A percentile compares a stretch with the other conserved stretches of the same genome.
Evolutionary conservation across 1,284 basidiomycete genomes (phyloP).

Genomic region (Pseudozyma flocculosa): DNA sequence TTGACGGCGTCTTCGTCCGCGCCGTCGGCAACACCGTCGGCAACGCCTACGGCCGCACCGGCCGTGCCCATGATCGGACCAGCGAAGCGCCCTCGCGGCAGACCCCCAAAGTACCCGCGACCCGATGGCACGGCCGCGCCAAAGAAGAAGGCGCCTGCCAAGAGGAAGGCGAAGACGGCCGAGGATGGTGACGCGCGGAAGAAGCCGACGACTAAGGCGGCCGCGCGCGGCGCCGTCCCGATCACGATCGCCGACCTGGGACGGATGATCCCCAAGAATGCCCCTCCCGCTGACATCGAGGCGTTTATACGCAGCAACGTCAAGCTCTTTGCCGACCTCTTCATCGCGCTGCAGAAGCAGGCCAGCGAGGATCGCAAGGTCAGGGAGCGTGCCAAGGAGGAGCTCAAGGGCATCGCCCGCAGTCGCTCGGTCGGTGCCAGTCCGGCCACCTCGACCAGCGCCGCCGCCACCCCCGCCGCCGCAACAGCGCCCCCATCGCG

Average conservation of each 20-base stretch:
- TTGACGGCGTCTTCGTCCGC: no score
- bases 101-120: background rate
- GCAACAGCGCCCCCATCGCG: background rate
- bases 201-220: background rate
- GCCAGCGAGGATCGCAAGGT: slow-evolving; percentile 12
- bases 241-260: slow-evolving; percentile 33
- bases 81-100: slow-evolving; percentile 1
- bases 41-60: slow-evolving; percentile 1
- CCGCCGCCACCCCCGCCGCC: no score
- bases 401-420: background rate
- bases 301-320: slow-evolving; percentile 29
- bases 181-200: background rate
- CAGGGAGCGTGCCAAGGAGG: slow-evolving; percentile 3
- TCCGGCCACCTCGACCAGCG: background rate
- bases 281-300: slow-evolving; percentile 21
- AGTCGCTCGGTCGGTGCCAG: background rate
- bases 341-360: slow-evolving; percentile 36
- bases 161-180: slow-evolving; percentile 1
- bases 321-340: slow-evolving; percentile 30
- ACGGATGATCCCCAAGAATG: slow-evolving; percentile 29
- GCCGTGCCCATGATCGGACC: background rate
- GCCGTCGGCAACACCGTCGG: background rate
- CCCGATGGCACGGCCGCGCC: background rate
- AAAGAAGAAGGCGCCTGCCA: slow-evolving; percentile 3
- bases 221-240: slow-evolving; percentile 8